A percentile compares a stretch with the other conserved stretches of the same genome.
Evolutionary conservation across 805 yeast genomes (phyloP).

Genomic region (Kuraishia molischiana): DNA sequence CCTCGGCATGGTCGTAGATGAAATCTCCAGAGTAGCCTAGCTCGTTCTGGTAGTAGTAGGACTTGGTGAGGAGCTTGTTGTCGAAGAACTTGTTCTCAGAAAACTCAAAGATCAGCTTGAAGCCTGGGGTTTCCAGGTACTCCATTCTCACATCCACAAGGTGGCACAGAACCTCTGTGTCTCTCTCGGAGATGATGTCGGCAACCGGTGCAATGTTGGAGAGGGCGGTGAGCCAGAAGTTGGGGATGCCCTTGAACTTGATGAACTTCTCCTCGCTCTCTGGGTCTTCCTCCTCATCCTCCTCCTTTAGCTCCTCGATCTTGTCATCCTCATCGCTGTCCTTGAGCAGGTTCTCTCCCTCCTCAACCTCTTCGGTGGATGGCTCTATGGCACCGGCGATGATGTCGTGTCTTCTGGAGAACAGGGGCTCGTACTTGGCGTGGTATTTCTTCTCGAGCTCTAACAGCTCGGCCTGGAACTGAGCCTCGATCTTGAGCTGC

Average conservation of each 20-base stretch:
- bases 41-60: slow-evolving; percentile 90
- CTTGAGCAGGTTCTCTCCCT: slow-evolving; percentile 65
- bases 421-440: slow-evolving; percentile 65
- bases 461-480: slow-evolving; percentile 82
- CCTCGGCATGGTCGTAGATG: slow-evolving; percentile 95
- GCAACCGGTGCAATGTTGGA: slow-evolving; percentile 75
- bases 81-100: slow-evolving; percentile 66
- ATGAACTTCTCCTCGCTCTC: slow-evolving; percentile 15
- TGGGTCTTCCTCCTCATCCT: slow-evolving; percentile 27
- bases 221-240: slow-evolving; percentile 94
- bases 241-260: slow-evolving; percentile 69
- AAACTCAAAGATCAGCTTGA: slow-evolving; percentile 78
- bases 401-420: slow-evolving; percentile 61
- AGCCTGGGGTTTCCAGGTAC: slow-evolving; percentile 81
- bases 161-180: slow-evolving; percentile 67
- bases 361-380: slow-evolving; percentile 62
- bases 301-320: slow-evolving; percentile 32
- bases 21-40: slow-evolving; percentile 93
- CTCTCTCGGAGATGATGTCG: slow-evolving; percentile 83
- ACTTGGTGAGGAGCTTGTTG: slow-evolving; percentile 65
- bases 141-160: slow-evolving; percentile 67
- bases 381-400: slow-evolving; percentile 73
- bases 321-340: slow-evolving; percentile 31
- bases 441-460: slow-evolving; percentile 78
- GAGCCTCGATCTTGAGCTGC: slow-evolving; percentile 77